phyloP scores from a whole-genome alignment of 805 yeast genomes.

The Saccharomycopsis amapae region DNA sequence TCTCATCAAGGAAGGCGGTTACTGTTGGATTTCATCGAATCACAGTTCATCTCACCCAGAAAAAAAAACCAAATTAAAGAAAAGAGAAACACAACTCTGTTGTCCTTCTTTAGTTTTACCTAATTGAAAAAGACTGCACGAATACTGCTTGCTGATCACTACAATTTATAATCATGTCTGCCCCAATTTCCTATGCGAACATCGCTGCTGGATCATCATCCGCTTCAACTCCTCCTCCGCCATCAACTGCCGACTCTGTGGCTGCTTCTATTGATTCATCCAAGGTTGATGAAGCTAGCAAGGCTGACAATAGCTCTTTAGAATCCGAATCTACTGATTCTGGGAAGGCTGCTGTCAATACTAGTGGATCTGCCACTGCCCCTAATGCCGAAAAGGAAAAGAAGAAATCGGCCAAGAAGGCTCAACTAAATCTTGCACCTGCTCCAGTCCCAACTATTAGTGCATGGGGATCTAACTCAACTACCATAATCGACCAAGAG shows the following conservation, averaged over 20 bases:
- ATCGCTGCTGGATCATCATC: constrained; percentile 2
- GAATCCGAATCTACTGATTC: too few species aligned
- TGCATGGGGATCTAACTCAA: constrained; percentile 46
- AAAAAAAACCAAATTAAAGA: too few species aligned
- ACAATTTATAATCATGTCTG: not conserved
- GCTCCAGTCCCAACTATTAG: constrained; percentile 58
- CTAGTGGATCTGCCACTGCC: not conserved
- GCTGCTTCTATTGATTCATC: too few species aligned
- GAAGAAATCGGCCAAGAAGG: constrained; percentile 5
- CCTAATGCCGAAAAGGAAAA: too few species aligned
- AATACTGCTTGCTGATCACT: not conserved
- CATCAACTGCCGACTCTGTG: not conserved
- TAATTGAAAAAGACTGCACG: too few species aligned
- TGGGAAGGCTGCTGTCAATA: constrained; percentile 1
- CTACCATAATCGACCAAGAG: constrained; percentile 17
- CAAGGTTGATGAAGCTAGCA: too few species aligned
- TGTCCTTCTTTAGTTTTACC: too few species aligned
- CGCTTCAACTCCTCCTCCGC: not conserved
- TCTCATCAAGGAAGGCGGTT: too few species aligned
- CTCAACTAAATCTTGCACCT: constrained; percentile 36
- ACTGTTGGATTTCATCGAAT: too few species aligned
- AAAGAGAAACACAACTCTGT: too few species aligned
- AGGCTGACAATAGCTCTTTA: not conserved
- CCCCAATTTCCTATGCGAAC: constrained; percentile 1
- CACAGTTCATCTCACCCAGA: too few species aligned